phyloP scores from a whole-genome alignment of 345 rosid genomes.

The Odontarrhena argentea region DNA sequence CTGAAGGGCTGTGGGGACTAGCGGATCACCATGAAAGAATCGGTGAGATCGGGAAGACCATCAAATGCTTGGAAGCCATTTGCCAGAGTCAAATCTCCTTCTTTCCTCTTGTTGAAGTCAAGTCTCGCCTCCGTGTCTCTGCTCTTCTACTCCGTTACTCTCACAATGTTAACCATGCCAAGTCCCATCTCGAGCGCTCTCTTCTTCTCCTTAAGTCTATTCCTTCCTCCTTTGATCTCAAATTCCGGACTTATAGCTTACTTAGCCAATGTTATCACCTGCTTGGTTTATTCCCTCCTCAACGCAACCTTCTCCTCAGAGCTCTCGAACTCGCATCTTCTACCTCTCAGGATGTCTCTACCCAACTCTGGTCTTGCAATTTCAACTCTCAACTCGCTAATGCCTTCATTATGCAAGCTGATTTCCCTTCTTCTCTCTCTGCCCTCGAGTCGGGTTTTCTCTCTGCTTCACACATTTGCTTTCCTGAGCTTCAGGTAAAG shows the following conservation, averaged over 20 bases:
- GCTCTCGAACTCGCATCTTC: slow-evolving; percentile 72
- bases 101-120: slow-evolving; percentile 82
- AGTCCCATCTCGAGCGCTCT: slow-evolving; percentile 88
- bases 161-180: slow-evolving; percentile 81
- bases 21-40: slow-evolving; percentile 78
- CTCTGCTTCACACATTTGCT: slow-evolving; percentile 63
- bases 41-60: slow-evolving; percentile 71
- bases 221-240: slow-evolving; percentile 86
- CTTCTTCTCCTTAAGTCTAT: slow-evolving; percentile 54
- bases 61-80: slow-evolving; percentile 90
- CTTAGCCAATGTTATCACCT: slow-evolving; percentile 94
- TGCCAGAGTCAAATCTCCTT: slow-evolving; percentile 75
- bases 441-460: slow-evolving; percentile 66
- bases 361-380: slow-evolving; percentile 85
- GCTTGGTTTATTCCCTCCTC: slow-evolving; percentile 79
- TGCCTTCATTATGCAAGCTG: slow-evolving; percentile 78
- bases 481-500: slow-evolving; percentile 82
- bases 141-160: slow-evolving; percentile 80
- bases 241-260: slow-evolving; percentile 74
- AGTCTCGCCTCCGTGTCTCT: slow-evolving; percentile 82
- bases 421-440: slow-evolving; percentile 65
- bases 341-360: slow-evolving; percentile 48
- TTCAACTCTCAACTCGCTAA: slow-evolving; percentile 97
- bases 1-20: slow-evolving; percentile 92
- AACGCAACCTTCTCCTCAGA: slow-evolving; percentile 71